Conservation (phyloP, 331 rosid species). For the Erythrophleum ivorense region DNA sequence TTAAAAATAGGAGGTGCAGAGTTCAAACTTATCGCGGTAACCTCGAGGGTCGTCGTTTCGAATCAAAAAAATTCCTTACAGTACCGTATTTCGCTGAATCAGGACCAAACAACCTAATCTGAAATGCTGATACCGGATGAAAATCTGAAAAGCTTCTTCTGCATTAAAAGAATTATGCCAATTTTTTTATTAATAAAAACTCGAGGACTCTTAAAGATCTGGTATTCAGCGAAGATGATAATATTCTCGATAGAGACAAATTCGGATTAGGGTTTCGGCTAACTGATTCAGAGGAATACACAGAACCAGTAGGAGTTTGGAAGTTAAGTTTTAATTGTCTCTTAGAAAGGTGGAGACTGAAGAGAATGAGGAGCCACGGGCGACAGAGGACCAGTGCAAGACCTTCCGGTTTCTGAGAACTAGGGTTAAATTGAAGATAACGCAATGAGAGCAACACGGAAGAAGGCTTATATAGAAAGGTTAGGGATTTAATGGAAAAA, state of each 20-base stretch:
- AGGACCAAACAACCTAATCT: constrained; percentile 8
- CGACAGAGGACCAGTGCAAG: not conserved
- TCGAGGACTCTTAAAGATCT: constrained; percentile 34
- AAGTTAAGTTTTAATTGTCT: constrained; percentile 1
- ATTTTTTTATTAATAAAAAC: not conserved
- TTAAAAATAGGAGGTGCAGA: not conserved
- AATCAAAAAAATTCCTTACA: constrained; percentile 22
- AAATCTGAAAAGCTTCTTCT: not conserved
- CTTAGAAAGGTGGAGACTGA: not conserved
- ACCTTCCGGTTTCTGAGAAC: constrained; percentile 31
- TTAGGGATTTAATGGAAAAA: not conserved
- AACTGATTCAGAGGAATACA: not conserved
- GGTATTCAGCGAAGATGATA: not conserved
- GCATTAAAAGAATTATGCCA: not conserved
- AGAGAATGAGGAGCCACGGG: constrained; percentile 10
- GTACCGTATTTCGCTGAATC: constrained; percentile 8
- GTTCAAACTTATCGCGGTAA: constrained; percentile 10
- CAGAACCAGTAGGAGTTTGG: not conserved
- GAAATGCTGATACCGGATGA: constrained; percentile 9
- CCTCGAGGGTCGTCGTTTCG: constrained; percentile 17
- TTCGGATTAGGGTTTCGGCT: not conserved
- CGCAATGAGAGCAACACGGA: not conserved
- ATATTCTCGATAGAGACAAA: not conserved
- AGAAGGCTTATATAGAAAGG: constrained; percentile 23
- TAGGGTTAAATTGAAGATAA: constrained; percentile 36